These are phyloP conservation scores for Colletotrichum coccodes DNA, from an alignment of 2,329 filamentous ascomycete species.

Conservation along the genomic window DNA sequence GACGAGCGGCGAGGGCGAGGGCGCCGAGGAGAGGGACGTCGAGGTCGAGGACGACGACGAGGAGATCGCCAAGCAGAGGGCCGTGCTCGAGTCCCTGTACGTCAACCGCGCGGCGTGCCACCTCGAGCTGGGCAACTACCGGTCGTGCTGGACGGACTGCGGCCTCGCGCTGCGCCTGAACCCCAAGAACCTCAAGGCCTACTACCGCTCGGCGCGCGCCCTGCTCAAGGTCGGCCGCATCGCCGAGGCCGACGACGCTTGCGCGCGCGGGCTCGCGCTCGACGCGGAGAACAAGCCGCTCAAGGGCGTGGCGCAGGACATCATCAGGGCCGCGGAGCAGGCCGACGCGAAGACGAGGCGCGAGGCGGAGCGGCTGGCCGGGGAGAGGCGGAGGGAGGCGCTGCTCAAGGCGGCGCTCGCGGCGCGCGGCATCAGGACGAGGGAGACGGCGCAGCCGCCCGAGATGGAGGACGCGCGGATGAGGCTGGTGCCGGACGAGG, in stretches of 20 bases:
- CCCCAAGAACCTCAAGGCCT: conserved; percentile 85
- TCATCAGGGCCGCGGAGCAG: conserved; percentile 66
- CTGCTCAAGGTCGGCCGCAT: conserved; percentile 83
- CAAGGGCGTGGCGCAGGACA: conserved; percentile 68
- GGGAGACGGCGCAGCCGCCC: conserved; percentile 76
- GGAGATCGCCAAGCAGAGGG: conserved; percentile 67
- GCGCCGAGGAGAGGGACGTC: conserved; percentile 47
- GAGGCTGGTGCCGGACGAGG: conserved; percentile 74
- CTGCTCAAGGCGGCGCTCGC: conserved; percentile 74
- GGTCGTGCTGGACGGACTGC: conserved; percentile 87
- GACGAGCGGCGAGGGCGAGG: conserved; percentile 34
- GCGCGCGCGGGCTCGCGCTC: conserved; percentile 76
- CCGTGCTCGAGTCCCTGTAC: conserved; percentile 79
- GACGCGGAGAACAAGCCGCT: conserved; percentile 78
- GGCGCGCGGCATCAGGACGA: conserved; percentile 76
- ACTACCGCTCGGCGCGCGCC: conserved; percentile 84
- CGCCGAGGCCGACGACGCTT: conserved; percentile 83
- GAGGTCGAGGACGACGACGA: conserved; percentile 65
- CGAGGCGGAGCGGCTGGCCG: conserved; percentile 66
- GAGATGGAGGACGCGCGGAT: conserved; percentile 88
- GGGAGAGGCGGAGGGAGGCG: conserved; percentile 63
- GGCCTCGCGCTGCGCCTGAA: conserved; percentile 83
- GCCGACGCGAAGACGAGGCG: conserved; percentile 65
- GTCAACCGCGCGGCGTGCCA: conserved; percentile 92
- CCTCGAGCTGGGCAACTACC: conserved; percentile 88